Base-by-base conservation (phyloP, 2,329 filamentous ascomycete genomes). In the Fusarium nisikadoi region DNA sequence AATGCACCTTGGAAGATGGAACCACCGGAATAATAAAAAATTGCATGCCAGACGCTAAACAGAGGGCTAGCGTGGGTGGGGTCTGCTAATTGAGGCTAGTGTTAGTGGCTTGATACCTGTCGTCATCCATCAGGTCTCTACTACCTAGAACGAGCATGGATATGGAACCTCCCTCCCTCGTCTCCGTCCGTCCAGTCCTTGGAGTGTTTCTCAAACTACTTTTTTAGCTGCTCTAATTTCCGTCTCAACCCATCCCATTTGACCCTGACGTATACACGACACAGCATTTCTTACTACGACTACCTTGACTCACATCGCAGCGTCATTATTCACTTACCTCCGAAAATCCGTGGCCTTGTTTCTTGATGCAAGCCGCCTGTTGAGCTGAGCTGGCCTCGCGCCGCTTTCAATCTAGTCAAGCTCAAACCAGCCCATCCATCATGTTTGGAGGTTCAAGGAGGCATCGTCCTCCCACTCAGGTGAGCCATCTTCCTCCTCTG, bases 361-460 rank as follows among this genome's bases (percentile, higher is more conserved):
- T 77, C 65, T 62, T 75, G 13, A 78, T 77, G 74, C 75, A 68
- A 66, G 49, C 55, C 57, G 20, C n/a, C 46, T 62, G 43, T 52
- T 71, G 66, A 71, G 57, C 53, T 47, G n/a, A 66, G 56, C 50
- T 70, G 76, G 75, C 77, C 58, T 66, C 29, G 63, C 67, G 71
- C 71, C 71, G 56, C 45, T 62, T 74, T 68, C 67, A 70, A 75
- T 63, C 56, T 74, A 68, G 65, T 41, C 35, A 47, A 64, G 57
- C 50, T 39, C 39, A 68, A 63, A 39, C 41, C 57, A 68, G 49
- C 49, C 65, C 49, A 72, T 67, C 73, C 49, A 72, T 68, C 73
- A 87, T 87, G 87, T 88, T 89, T 79, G 84, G 81, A 73, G 77
- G 83, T 75, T 86, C 86, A 72, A 84, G 84, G 81, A 86, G 83